Evolutionary conservation across 371 early-diverging fungal species (phyloP), one percentile per base, ranked within the genome.

Genomic region (Mycotypha africana): DNA sequence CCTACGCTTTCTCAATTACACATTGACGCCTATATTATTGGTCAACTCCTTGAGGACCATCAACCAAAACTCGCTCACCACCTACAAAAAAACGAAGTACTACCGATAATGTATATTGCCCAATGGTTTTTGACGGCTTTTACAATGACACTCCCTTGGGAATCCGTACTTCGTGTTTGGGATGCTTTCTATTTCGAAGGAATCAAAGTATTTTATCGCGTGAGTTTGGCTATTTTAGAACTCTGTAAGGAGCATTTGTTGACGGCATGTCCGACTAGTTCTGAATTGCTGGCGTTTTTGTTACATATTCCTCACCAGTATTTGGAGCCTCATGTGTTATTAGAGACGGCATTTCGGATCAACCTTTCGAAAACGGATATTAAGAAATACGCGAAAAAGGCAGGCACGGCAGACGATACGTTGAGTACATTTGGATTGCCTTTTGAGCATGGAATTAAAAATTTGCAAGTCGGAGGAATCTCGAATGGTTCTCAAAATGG

Each of bases 91-190:
- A 82, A 92, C 45, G 89, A 90, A 44, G 81, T 94, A 17, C 62
- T 79, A 17, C 89, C 93, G 11, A 68, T 94, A 41, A 90, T 89
- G 84, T 96, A 89, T 51, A 85, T 90, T 20, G 86, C 95, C 2
- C 89, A 89, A 37, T 96, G 97, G 97, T 93, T 95, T 55, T 65
- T 96, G 59, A 94, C 97, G 0, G 71, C 91, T 3, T 96, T 88
- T 56, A 94, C 95, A 2, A 79, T 86, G 80, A 74, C 88, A 2
- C 65, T 95, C 31, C 95, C 95, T 4, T 96, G 97, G 97, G 75
- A 78, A 12, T 79, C 93, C 0, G 94, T 91, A 7, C 67, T 96
- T 26, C 76, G 93, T 2, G 85, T 95, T 20, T 94, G 95, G 95
- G 97, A 96, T 67, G 84, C 93, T 56, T 89, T 96, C 44, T 81